Evolutionary conservation across 768 basidiomycete genomes (phyloP).

Genomic region (Amanita rubescens): DNA sequence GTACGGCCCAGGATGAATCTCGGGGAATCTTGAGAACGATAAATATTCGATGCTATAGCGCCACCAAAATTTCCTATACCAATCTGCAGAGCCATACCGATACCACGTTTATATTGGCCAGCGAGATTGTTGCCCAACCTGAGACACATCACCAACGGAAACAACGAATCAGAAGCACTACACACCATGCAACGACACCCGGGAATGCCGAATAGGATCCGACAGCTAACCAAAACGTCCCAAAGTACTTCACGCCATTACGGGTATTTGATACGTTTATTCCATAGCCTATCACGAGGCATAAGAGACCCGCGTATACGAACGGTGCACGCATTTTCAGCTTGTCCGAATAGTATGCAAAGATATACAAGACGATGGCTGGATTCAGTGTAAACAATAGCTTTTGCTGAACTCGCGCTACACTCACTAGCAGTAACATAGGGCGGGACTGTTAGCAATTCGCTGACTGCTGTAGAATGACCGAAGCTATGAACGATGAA

Average conservation of each 20-base stretch:
- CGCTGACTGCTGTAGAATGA: constrained; percentile 45
- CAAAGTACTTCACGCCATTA: constrained; percentile 59
- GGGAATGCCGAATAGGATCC: constrained; percentile 60
- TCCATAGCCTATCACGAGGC: background rate
- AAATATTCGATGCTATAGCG: constrained; percentile 58
- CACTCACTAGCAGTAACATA: constrained; percentile 54
- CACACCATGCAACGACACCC: constrained; percentile 54
- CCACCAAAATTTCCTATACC: constrained; percentile 62
- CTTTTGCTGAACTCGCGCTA: background rate
- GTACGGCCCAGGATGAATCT: constrained; percentile 56
- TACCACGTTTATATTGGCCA: constrained; percentile 64
- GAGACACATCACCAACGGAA: background rate
- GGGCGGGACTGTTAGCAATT: constrained; percentile 63
- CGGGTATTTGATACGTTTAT: background rate
- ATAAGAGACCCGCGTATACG: background rate
- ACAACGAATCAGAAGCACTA: background rate
- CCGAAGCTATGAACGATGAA: constrained; percentile 42
- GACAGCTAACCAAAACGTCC: constrained; percentile 59
- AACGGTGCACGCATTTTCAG: constrained; percentile 22
- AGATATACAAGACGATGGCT: constrained; percentile 39
- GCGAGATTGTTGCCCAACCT: constrained; percentile 63
- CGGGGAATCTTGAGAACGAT: constrained; percentile 49
- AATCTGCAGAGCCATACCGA: constrained; percentile 64
- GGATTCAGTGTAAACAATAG: background rate
- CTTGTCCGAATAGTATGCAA: constrained; percentile 54